phyloP scores from a whole-genome alignment of 139 green algal genomes.

The Spirogloea muscicola region DNA sequence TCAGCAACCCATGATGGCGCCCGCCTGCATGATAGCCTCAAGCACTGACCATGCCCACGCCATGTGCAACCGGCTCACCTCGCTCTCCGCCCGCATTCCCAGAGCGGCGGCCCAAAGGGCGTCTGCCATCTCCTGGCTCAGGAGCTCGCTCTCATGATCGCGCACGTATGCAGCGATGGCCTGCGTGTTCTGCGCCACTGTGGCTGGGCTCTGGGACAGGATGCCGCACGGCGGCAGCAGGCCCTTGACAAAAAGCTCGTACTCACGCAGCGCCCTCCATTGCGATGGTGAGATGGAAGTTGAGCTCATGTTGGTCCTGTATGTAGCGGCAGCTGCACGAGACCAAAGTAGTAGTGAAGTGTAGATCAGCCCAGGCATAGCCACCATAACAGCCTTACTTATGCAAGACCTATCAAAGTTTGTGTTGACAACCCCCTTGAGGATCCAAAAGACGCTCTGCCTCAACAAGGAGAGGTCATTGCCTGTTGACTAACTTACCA shows the following conservation, averaged over 20 bases:
- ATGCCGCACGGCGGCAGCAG: conserved; percentile 11
- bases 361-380: too few relatives aligned
- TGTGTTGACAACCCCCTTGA: too few relatives aligned
- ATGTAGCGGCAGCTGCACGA: conserved; percentile 6
- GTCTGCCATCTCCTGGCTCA: conserved; percentile 24
- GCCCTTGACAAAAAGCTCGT: background rate
- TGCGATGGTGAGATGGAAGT: conserved; percentile 19
- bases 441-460: too few relatives aligned
- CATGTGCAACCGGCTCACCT: conserved; percentile 10
- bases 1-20: conserved; percentile 18
- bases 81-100: conserved; percentile 27
- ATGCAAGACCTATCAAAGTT: too few relatives aligned
- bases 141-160: background rate
- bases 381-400: too few relatives aligned
- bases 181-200: background rate
- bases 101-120: conserved; percentile 20
- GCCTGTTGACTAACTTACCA: too few relatives aligned
- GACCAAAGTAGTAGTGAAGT: too few relatives aligned
- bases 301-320: background rate
- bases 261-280: conserved; percentile 19
- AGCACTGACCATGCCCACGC: conserved; percentile 28
- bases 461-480: too few relatives aligned
- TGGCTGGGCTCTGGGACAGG: background rate
- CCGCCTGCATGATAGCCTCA: conserved; percentile 15
- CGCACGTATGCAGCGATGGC: conserved; percentile 21